A percentile compares a stretch with the other conserved stretches of the same genome.
Conservation (phyloP, 805 yeast species). For the Candida coquimbonensis region DNA sequence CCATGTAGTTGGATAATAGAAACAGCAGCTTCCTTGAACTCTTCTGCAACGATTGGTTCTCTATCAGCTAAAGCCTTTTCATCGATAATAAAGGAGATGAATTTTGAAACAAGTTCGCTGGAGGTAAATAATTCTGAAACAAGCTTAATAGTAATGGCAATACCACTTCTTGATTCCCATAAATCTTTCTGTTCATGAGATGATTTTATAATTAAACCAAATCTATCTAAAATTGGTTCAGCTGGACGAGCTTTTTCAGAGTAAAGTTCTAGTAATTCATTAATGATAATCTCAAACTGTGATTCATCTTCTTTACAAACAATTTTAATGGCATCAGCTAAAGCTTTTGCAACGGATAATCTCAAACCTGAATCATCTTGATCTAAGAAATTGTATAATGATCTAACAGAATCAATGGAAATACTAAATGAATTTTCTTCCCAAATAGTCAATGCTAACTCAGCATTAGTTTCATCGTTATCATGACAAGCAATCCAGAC, state of each 20-base stretch:
- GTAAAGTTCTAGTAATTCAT: slow-evolving; percentile 48
- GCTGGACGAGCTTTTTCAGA: slow-evolving; percentile 61
- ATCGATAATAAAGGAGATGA: slow-evolving; percentile 59
- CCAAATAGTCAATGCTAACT: slow-evolving; percentile 79
- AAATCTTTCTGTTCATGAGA: slow-evolving; percentile 58
- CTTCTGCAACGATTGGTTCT: slow-evolving; percentile 66
- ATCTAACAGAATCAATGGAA: slow-evolving; percentile 34
- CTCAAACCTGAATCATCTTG: slow-evolving; percentile 61
- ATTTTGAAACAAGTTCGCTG: slow-evolving; percentile 35
- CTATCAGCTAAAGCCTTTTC: slow-evolving; percentile 69
- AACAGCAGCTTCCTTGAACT: slow-evolving; percentile 85
- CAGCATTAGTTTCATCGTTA: slow-evolving; percentile 53
- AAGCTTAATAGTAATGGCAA: slow-evolving; percentile 60
- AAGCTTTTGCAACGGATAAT: slow-evolving; percentile 62
- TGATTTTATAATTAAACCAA: slow-evolving; percentile 66
- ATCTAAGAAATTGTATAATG: slow-evolving; percentile 44
- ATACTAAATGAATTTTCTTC: slow-evolving; percentile 59
- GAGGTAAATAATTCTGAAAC: slow-evolving; percentile 37
- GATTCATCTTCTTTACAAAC: slow-evolving; percentile 20
- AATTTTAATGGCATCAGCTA: slow-evolving; percentile 47
- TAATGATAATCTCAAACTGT: slow-evolving; percentile 29
- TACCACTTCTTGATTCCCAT: slow-evolving; percentile 83
- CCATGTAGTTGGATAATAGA: slow-evolving; percentile 65
- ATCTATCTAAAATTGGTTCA: slow-evolving; percentile 68
- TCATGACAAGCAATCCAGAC: slow-evolving; percentile 77